Conservation (phyloP, 176 grass and related monocot species). For the Otatea glauca region DNA sequence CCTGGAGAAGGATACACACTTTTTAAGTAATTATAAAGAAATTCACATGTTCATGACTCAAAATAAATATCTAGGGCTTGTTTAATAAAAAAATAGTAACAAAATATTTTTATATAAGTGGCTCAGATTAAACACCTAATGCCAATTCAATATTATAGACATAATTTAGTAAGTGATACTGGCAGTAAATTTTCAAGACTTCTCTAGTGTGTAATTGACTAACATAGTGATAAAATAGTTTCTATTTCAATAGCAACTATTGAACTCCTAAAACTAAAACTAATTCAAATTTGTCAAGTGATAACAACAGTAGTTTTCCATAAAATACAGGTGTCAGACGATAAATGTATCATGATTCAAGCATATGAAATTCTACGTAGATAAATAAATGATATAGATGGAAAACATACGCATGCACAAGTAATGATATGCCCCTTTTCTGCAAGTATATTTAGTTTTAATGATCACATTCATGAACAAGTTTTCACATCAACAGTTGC, state of each 20-base stretch:
- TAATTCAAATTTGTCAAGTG: not conserved
- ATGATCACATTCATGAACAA: slow-evolving; percentile 24
- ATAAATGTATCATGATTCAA: not conserved
- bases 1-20: not conserved
- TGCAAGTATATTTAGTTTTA: slow-evolving; percentile 11
- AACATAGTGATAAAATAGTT: slow-evolving; percentile 13
- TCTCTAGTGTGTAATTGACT: not conserved
- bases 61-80: not conserved
- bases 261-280: slow-evolving; percentile 10
- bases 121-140: not conserved
- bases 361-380: not conserved
- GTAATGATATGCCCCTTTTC: not conserved
- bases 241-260: not conserved
- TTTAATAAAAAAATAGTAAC: not conserved
- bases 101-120: not conserved
- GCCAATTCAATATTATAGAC: slow-evolving; percentile 12
- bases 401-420: not conserved
- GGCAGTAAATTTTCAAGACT: not conserved
- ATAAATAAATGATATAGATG: not conserved
- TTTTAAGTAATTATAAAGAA: slow-evolving; percentile 16
- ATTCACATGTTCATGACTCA: not conserved
- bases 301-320: not conserved
- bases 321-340: not conserved
- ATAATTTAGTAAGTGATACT: not conserved
- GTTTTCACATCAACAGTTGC: slow-evolving; percentile 56